These are phyloP conservation scores for Rhamnella rubrinervis DNA, from an alignment of 331 rosid species.

Conservation along the genomic window DNA sequence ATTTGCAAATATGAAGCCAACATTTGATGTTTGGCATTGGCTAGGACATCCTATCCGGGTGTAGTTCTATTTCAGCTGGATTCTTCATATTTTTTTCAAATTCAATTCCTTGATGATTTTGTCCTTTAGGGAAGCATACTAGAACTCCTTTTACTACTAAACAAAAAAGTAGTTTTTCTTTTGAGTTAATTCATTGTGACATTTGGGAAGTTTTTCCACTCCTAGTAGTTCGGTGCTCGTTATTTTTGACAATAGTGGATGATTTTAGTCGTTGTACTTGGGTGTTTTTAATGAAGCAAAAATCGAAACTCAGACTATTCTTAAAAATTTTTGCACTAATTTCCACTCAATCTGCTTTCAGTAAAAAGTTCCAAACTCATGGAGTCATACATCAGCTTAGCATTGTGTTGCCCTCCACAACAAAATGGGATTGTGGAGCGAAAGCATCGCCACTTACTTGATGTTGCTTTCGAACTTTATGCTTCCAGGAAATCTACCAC, in stretches of 20 bases:
- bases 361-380: not conserved
- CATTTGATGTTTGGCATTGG: not conserved
- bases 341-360: not conserved
- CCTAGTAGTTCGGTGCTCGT: not conserved
- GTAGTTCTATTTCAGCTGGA: not conserved
- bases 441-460: not conserved
- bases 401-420: not conserved
- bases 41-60: not conserved
- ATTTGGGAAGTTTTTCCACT: not conserved
- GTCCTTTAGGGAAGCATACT: not conserved
- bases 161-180: not conserved
- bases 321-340: not conserved
- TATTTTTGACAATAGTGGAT: not conserved
- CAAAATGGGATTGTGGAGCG: not conserved
- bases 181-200: not conserved
- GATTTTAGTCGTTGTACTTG: not conserved
- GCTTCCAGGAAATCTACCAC: no score
- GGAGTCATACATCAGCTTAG: not conserved
- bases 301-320: not conserved
- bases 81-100: not conserved
- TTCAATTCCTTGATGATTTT: not conserved
- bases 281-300: not conserved
- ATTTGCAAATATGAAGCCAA: not conserved
- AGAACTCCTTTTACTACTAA: not conserved
- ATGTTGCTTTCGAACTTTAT: not conserved